phyloP scores from a whole-genome alignment of 805 yeast genomes.

The Ogataea parapolymorpha region DNA sequence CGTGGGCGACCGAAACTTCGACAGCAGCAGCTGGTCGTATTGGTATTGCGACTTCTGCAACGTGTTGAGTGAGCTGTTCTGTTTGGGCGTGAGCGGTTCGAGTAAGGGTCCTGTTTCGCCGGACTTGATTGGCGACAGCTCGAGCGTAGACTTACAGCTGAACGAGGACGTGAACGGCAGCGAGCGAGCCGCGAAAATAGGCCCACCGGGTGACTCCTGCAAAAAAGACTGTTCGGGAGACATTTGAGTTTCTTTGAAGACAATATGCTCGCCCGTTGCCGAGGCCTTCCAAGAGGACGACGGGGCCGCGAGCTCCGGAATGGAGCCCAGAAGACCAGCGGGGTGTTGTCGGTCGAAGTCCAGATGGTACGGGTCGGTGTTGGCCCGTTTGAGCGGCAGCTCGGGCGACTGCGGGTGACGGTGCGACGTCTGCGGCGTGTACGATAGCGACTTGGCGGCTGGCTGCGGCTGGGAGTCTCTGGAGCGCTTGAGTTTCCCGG shows the following conservation, averaged over 20 bases:
- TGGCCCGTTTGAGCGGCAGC: slow-evolving; percentile 5
- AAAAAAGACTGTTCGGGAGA: slow-evolving; percentile 34
- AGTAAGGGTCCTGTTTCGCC: slow-evolving; percentile 62
- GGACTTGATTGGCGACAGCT: slow-evolving; percentile 55
- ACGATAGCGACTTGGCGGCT: slow-evolving; percentile 12
- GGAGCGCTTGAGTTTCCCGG: slow-evolving; percentile 10
- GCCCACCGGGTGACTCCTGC: slow-evolving; percentile 26
- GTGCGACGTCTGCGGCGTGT: background rate
- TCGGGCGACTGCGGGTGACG: slow-evolving; percentile 1
- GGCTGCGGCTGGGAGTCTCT: slow-evolving; percentile 5
- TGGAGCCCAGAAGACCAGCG: slow-evolving; percentile 24
- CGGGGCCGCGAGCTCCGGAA: slow-evolving; percentile 39
- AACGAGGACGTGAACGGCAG: slow-evolving; percentile 61
- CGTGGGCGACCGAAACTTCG: slow-evolving; percentile 30
- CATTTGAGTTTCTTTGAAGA: slow-evolving; percentile 28
- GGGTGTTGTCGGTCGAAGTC: slow-evolving; percentile 2
- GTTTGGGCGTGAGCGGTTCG: slow-evolving; percentile 60
- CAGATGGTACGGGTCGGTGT: slow-evolving; percentile 5
- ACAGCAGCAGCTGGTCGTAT: slow-evolving; percentile 12
- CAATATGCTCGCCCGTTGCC: slow-evolving; percentile 37
- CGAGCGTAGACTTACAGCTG: slow-evolving; percentile 62
- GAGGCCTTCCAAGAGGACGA: slow-evolving; percentile 40
- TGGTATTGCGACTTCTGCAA: slow-evolving; percentile 19
- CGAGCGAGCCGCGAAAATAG: slow-evolving; percentile 33
- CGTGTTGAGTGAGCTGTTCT: slow-evolving; percentile 10